These are phyloP conservation scores for Penicillium subrubescens DNA, from an alignment of 495 filamentous ascomycete genomes.

Conservation along the genomic window DNA sequence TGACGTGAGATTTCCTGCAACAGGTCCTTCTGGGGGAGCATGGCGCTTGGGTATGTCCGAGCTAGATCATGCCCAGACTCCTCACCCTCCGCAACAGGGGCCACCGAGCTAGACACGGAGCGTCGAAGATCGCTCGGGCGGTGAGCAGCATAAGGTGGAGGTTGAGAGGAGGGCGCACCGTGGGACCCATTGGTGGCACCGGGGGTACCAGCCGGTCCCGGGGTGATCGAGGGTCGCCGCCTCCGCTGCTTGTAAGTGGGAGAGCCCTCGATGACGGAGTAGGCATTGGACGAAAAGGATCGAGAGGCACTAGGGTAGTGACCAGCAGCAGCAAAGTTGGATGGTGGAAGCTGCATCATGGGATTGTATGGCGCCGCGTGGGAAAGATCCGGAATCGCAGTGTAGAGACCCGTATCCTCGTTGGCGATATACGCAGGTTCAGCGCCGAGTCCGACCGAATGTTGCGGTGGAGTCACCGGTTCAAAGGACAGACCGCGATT, in stretches of 20 bases:
- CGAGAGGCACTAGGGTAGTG: conserved; percentile 71
- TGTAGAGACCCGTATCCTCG: conserved; percentile 94
- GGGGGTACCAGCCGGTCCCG: conserved; percentile 64
- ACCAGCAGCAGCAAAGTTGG: conserved; percentile 72
- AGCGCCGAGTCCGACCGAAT: conserved; percentile 70
- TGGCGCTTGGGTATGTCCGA: conserved; percentile 65
- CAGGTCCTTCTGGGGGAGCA: conserved; percentile 75
- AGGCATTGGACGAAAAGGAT: conserved; percentile 78
- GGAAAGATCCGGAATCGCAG: conserved; percentile 83
- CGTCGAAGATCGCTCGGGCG: conserved; percentile 85
- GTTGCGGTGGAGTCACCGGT: conserved; percentile 93
- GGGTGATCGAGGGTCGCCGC: conserved; percentile 87
- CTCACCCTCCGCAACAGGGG: conserved; percentile 76
- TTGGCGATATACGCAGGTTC: conserved; percentile 98
- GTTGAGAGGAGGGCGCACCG: conserved; percentile 32
- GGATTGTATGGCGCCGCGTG: conserved; percentile 61
- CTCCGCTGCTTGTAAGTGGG: conserved; percentile 98
- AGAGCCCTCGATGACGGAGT: conserved; percentile 95
- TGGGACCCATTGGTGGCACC: conserved; percentile 64
- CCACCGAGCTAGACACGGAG: conserved; percentile 87
- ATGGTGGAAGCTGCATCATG: conserved; percentile 89
- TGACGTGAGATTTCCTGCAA: conserved; percentile 82
- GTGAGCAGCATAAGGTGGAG: conserved; percentile 59
- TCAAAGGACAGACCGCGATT: conserved; percentile 94
- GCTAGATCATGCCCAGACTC: conserved; percentile 67